These are phyloP conservation scores for Wallemia ichthyophaga DNA, from an alignment of 1,284 basidiomycete genomes.

Conservation along the genomic window DNA sequence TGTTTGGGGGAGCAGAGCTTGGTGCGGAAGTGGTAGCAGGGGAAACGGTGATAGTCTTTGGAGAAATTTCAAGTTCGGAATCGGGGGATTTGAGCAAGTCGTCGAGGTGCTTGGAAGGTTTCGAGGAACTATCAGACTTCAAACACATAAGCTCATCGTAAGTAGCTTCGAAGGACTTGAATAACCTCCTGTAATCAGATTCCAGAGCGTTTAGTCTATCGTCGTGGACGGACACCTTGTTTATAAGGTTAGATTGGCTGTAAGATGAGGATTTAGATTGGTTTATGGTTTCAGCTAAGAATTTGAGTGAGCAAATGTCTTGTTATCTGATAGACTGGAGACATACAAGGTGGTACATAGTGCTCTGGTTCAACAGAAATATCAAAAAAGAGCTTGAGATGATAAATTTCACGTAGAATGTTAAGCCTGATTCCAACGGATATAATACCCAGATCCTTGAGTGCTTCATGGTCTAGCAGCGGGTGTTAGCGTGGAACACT, in stretches of 20 bases:
- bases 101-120: too few species aligned
- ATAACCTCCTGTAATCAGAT: not conserved
- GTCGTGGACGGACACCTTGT: constrained; percentile 16
- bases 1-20: constrained; percentile 3
- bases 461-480: constrained; percentile 29
- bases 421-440: constrained; percentile 61
- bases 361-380: constrained; percentile 56
- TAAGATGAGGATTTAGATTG: not conserved
- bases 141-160: not conserved
- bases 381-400: constrained; percentile 48
- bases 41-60: not conserved
- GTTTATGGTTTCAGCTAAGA: not conserved
- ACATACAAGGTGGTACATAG: constrained; percentile 66
- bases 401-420: constrained; percentile 67
- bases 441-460: constrained; percentile 54
- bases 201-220: constrained; percentile 20
- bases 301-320: constrained; percentile 13
- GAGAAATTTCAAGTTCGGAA: not conserved
- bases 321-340: not conserved
- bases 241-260: not conserved
- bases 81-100: not conserved
- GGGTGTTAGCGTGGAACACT: not conserved
- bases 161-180: not conserved
- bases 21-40: constrained; percentile 3
- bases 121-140: not conserved